A percentile compares a stretch with the other conserved stretches of the same genome.
These are phyloP conservation scores for Lachnellula hyalina DNA, from an alignment of 2,329 filamentous ascomycete genomes.

Conservation along the genomic window DNA sequence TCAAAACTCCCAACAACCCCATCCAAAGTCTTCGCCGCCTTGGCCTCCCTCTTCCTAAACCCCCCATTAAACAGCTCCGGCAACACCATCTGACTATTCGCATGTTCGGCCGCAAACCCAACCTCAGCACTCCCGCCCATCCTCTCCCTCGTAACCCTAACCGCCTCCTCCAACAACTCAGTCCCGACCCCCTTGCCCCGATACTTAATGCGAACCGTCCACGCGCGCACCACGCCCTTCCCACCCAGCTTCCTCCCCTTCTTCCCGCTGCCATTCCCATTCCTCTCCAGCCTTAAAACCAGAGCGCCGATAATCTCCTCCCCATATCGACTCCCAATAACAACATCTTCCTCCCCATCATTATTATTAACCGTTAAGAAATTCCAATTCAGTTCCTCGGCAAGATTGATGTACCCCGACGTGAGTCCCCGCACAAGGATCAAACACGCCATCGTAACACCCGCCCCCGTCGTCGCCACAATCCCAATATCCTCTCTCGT, in stretches of 20 bases:
- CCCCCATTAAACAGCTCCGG: constrained; percentile 56
- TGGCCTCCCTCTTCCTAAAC: constrained; percentile 54
- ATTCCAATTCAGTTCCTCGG: constrained; percentile 26
- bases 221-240: constrained; percentile 69
- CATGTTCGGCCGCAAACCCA: constrained; percentile 72
- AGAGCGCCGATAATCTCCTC: constrained; percentile 65
- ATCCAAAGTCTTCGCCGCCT: constrained; percentile 49
- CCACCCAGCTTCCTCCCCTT: constrained; percentile 45
- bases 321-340: constrained; percentile 64
- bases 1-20: constrained; percentile 41
- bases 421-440: constrained; percentile 56
- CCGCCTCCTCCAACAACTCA: constrained; percentile 67
- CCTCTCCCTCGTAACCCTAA: constrained; percentile 60
- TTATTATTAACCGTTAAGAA: constrained; percentile 23
- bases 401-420: constrained; percentile 45
- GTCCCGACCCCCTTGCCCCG: constrained; percentile 66
- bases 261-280: constrained; percentile 16
- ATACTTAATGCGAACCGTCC: constrained; percentile 70
- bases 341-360: constrained; percentile 43
- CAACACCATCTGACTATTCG: constrained; percentile 62
- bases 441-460: constrained; percentile 59
- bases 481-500: constrained; percentile 46
- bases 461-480: constrained; percentile 52
- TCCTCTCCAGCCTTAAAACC: constrained; percentile 53
- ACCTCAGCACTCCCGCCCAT: constrained; percentile 64